Evolutionary conservation across 805 yeast genomes (phyloP).

Genomic region (Lipomyces mesembrius): DNA sequence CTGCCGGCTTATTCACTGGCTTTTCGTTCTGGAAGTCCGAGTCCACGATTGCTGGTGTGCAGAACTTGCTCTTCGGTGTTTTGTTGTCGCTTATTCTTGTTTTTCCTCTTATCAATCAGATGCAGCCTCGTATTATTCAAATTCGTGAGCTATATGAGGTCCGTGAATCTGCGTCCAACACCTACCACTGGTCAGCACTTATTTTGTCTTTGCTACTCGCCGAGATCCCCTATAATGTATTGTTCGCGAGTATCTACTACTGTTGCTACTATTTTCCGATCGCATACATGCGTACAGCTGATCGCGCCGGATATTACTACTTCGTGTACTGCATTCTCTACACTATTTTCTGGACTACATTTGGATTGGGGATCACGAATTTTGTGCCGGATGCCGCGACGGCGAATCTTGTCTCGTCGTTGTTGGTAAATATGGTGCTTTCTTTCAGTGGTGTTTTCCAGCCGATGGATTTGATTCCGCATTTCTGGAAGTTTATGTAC

Average conservation of each 20-base stretch:
- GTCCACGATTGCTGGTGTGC: constrained; percentile 57
- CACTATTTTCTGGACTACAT: constrained; percentile 57
- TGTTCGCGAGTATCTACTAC: constrained; percentile 57
- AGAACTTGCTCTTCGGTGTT: constrained; percentile 62
- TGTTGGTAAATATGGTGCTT: constrained; percentile 61
- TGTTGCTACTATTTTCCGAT: constrained; percentile 59
- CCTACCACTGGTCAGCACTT: constrained; percentile 71
- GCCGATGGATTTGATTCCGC: constrained; percentile 63
- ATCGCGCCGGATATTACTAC: constrained; percentile 50
- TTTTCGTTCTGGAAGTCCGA: constrained; percentile 69
- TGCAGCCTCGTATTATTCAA: constrained; percentile 61
- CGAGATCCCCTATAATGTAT: constrained; percentile 64
- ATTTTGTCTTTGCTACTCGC: constrained; percentile 58
- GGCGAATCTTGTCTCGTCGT: constrained; percentile 63
- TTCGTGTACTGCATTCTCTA: constrained; percentile 56
- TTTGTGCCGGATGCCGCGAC: constrained; percentile 68
- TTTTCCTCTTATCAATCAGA: constrained; percentile 65
- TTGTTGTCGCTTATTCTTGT: constrained; percentile 63
- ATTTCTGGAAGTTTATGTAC: constrained; percentile 86
- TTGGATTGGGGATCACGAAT: constrained; percentile 61
- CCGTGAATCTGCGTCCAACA: constrained; percentile 71
- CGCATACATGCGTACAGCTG: constrained; percentile 51
- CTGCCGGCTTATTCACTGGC: constrained; percentile 69
- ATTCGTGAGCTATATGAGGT: constrained; percentile 69
- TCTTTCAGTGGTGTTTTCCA: constrained; percentile 74